Conservation (phyloP, 352 stramenopile species). For the Plasmopara muralis region DNA sequence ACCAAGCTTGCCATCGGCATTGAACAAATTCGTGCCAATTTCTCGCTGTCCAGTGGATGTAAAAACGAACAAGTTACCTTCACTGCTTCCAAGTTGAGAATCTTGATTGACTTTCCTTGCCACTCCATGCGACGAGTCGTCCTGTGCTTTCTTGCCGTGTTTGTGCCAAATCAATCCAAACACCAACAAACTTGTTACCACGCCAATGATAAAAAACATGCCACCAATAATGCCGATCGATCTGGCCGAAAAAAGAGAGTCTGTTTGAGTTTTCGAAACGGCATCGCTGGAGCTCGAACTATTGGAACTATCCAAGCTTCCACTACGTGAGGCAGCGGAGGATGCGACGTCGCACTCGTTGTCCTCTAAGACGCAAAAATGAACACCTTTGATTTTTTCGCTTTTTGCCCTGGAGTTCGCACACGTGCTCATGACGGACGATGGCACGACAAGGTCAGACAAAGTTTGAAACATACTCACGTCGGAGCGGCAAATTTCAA, state of each 20-base stretch:
- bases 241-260: constrained; percentile 35
- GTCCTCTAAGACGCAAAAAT: constrained; percentile 33
- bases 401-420: constrained; percentile 19
- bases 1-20: constrained; percentile 37
- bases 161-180: constrained; percentile 34
- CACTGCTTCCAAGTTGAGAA: constrained; percentile 26
- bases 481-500: constrained; percentile 43
- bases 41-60: constrained; percentile 22
- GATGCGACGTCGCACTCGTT: constrained; percentile 17
- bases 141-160: constrained; percentile 8
- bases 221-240: constrained; percentile 45
- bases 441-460: constrained; percentile 24
- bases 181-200: constrained; percentile 32
- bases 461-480: constrained; percentile 35
- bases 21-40: constrained; percentile 22
- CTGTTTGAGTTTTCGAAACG: constrained; percentile 8
- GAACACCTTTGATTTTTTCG: constrained; percentile 27
- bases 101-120: constrained; percentile 23
- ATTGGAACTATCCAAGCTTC: constrained; percentile 16
- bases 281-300: constrained; percentile 16
- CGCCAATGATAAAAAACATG: constrained; percentile 38
- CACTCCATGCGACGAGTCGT: constrained; percentile 7
- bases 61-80: constrained; percentile 26
- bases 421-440: constrained; percentile 26
- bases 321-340: constrained; percentile 3